A percentile compares a stretch with the other conserved stretches of the same genome.
phyloP scores from a whole-genome alignment of 306 rosid species.

The Lathyrus sativus region DNA sequence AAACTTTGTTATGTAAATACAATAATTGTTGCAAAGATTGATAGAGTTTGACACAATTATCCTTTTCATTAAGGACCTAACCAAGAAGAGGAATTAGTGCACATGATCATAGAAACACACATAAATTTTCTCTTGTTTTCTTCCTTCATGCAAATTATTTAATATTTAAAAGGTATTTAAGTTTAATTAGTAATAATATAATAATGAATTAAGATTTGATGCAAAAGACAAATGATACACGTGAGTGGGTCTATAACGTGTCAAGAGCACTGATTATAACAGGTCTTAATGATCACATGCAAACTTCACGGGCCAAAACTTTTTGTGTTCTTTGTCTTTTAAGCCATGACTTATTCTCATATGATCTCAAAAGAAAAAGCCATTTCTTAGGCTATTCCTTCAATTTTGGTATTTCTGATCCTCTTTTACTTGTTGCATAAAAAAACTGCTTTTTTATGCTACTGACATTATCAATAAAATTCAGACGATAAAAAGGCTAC shows the following conservation, averaged over 20 bases:
- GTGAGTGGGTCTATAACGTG: conserved; percentile 88
- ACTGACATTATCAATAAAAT: conserved; percentile 1
- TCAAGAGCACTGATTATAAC: conserved; percentile 86
- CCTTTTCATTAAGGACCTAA: conserved; percentile 2
- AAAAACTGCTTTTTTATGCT: conserved; percentile 23
- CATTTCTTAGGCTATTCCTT: conserved; percentile 20
- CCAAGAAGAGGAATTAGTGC: conserved; percentile 8
- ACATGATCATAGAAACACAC: not conserved
- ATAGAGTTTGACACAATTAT: conserved; percentile 17
- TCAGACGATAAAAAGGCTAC: no score
- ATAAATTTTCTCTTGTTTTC: not conserved
- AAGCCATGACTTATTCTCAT: conserved; percentile 42
- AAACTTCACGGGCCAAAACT: conserved; percentile 88
- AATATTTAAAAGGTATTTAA: not conserved
- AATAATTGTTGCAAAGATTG: conserved; percentile 1
- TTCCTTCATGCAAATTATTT: not conserved
- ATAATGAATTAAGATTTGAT: conserved; percentile 42
- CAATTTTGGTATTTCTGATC: conserved; percentile 12
- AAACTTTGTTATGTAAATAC: conserved; percentile 9
- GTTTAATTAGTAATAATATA: not conserved
- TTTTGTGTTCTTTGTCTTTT: conserved; percentile 59
- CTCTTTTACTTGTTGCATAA: conserved; percentile 7
- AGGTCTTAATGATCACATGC: conserved; percentile 93
- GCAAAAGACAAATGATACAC: conserved; percentile 56
- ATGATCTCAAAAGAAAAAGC: conserved; percentile 28